Percentiles rank a stretch among this genome's conserved stretches.
Evolutionary conservation across 805 yeast genomes (phyloP).

Genomic region (Zygotorulaspora danielsina): DNA sequence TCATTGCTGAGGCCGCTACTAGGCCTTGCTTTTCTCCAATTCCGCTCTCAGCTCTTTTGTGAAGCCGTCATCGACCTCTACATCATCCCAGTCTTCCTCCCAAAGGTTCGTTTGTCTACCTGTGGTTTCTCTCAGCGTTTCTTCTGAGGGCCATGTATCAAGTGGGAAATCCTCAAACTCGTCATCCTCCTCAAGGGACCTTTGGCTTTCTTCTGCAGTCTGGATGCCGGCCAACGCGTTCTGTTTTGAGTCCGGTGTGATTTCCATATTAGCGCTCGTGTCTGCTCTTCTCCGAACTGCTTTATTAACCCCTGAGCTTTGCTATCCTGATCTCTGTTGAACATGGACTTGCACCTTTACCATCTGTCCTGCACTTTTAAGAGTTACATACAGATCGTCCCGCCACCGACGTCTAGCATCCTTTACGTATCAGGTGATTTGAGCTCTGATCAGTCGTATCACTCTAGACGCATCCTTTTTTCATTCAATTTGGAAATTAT

Average conservation of each 20-base stretch:
- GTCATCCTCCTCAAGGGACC: constrained; percentile 86
- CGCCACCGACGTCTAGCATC: too few relatives aligned
- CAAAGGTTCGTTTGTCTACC: constrained; percentile 61
- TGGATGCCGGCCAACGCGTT: background rate
- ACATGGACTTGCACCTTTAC: background rate
- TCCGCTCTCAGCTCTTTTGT: constrained; percentile 63
- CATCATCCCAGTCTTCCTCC: constrained; percentile 99
- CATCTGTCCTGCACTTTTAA: too few relatives aligned
- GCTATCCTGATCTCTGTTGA: too few relatives aligned
- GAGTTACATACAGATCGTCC: too few relatives aligned
- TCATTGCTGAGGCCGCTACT: too few relatives aligned
- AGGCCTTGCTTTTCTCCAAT: constrained; percentile 23
- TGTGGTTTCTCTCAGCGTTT: constrained; percentile 44
- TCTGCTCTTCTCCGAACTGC: too few relatives aligned
- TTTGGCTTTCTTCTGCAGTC: constrained; percentile 8
- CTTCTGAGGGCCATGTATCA: constrained; percentile 72
- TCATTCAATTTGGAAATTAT: too few relatives aligned
- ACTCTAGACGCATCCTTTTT: too few relatives aligned
- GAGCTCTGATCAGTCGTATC: too few relatives aligned
- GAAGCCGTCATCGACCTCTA: constrained; percentile 88
- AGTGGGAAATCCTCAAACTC: constrained; percentile 96
- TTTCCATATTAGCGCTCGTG: constrained; percentile 4
- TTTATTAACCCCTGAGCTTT: too few relatives aligned
- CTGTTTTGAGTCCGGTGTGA: constrained; percentile 3
- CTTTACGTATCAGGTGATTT: too few relatives aligned